phyloP scores from a whole-genome alignment of 345 rosid species.

The Boechera divaricarpa region DNA sequence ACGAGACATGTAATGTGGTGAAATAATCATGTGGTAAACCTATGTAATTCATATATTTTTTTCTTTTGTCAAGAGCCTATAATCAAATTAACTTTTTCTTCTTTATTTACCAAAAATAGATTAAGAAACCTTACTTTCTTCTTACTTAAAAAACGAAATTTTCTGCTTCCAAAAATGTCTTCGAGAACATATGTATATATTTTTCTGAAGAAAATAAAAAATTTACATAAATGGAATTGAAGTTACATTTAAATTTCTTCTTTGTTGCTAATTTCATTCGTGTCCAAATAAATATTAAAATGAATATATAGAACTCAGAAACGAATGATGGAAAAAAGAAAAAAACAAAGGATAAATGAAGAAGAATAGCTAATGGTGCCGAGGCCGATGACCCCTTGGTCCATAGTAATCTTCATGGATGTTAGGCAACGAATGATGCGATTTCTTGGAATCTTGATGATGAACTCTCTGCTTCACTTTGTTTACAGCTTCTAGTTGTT shows the following conservation, averaged over 20 bases:
- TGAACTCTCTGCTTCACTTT: slow-evolving; percentile 39
- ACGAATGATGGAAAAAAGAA: neutral
- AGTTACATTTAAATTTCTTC: neutral
- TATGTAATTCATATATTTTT: no score
- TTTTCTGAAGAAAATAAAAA: neutral
- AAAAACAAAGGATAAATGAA: neutral
- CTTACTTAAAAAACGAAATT: no score
- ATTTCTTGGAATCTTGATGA: slow-evolving; percentile 35
- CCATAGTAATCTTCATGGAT: slow-evolving; percentile 72
- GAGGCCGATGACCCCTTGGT: slow-evolving; percentile 62
- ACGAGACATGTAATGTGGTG: no score
- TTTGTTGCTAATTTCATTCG: neutral
- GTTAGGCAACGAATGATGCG: slow-evolving; percentile 50
- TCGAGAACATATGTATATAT: neutral
- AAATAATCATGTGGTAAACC: no score
- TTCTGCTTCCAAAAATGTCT: no score
- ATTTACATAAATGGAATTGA: neutral
- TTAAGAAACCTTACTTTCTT: no score
- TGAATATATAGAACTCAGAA: neutral
- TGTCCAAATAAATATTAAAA: neutral
- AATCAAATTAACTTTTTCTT: no score
- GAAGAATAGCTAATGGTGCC: slow-evolving; percentile 49
- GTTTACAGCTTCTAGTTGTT: neutral
- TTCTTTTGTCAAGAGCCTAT: no score
- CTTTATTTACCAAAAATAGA: no score